A percentile compares a stretch with the other conserved stretches of the same genome.
These are phyloP conservation scores for Chaetomium strumarium DNA, from an alignment of 2,329 filamentous ascomycete species.

Conservation along the genomic window DNA sequence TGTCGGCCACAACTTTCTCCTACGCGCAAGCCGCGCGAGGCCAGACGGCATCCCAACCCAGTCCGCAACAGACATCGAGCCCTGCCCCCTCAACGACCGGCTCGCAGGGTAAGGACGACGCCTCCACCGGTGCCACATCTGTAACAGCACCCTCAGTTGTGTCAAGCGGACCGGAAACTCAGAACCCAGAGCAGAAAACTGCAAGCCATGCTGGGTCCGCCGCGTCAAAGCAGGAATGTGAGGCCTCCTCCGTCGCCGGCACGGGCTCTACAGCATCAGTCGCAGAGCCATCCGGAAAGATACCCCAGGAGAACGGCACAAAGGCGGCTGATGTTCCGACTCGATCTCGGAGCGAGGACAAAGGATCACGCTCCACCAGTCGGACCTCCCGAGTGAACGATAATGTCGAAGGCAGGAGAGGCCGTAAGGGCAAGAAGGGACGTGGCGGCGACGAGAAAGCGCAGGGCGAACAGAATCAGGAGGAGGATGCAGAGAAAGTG, in stretches of 20 bases:
- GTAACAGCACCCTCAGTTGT: slow-evolving; percentile 33
- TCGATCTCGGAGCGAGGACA: slow-evolving; percentile 21
- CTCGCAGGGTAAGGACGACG: slow-evolving; percentile 32
- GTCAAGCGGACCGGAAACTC: slow-evolving; percentile 33
- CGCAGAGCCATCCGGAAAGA: slow-evolving; percentile 24
- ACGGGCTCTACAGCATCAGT: slow-evolving; percentile 33
- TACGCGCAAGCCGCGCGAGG: slow-evolving; percentile 96
- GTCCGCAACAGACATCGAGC: slow-evolving; percentile 28
- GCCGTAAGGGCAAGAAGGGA: slow-evolving; percentile 59
- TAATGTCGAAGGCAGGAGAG: slow-evolving; percentile 58
- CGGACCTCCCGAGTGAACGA: slow-evolving; percentile 61
- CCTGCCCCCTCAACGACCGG: slow-evolving; percentile 31
- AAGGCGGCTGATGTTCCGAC: slow-evolving; percentile 16
- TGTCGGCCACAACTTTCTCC: slow-evolving; percentile 66
- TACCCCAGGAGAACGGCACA: slow-evolving; percentile 15
- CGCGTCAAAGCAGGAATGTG: slow-evolving; percentile 27
- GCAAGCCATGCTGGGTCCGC: slow-evolving; percentile 23
- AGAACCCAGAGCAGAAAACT: slow-evolving; percentile 24
- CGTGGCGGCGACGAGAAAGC: slow-evolving; percentile 47
- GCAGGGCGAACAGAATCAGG: slow-evolving; percentile 44
- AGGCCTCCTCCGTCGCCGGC: slow-evolving; percentile 25
- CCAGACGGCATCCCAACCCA: slow-evolving; percentile 43
- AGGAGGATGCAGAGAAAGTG: slow-evolving; percentile 49
- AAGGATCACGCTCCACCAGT: slow-evolving; percentile 51
- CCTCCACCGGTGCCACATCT: slow-evolving; percentile 31